phyloP scores from a whole-genome alignment of 805 yeast species.

The Ogataea wickerhamii region DNA sequence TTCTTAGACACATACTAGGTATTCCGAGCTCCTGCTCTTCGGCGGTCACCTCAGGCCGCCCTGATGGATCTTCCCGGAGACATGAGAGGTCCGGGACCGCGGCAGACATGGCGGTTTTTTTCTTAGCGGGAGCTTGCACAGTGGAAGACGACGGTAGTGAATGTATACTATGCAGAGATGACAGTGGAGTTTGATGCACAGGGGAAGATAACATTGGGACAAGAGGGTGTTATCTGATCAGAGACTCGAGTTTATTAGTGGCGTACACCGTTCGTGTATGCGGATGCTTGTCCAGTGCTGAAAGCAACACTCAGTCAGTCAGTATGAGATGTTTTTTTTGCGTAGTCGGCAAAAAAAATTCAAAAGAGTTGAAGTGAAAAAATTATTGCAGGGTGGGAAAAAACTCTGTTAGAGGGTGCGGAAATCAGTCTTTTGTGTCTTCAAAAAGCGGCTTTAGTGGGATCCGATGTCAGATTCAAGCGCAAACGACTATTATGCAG shows the following conservation, averaged over 20 bases:
- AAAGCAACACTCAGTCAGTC: no score
- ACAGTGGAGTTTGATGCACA: slow-evolving; percentile 16
- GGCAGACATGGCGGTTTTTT: not conserved
- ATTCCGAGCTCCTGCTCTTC: slow-evolving; percentile 18
- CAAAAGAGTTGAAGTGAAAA: no score
- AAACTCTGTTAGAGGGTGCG: no score
- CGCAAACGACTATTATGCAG: no score
- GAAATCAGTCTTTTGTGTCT: no score
- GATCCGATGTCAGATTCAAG: no score
- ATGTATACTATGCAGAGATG: slow-evolving; percentile 16
- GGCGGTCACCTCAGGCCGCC: slow-evolving; percentile 7
- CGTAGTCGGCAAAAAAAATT: not conserved
- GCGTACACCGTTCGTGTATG: no score
- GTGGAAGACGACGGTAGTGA: slow-evolving; percentile 12
- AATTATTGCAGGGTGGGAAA: no score
- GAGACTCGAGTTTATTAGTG: no score
- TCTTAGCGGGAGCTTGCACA: slow-evolving; percentile 3
- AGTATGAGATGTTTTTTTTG: not conserved
- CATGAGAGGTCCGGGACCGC: not conserved
- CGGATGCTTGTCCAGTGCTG: no score
- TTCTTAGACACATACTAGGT: slow-evolving; percentile 30
- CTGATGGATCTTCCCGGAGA: not conserved
- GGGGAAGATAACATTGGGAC: slow-evolving; percentile 22
- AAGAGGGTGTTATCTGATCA: no score
- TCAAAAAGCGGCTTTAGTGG: no score